Conservation (phyloP, 305 asterid genomes). For the Rubia peregrina region DNA sequence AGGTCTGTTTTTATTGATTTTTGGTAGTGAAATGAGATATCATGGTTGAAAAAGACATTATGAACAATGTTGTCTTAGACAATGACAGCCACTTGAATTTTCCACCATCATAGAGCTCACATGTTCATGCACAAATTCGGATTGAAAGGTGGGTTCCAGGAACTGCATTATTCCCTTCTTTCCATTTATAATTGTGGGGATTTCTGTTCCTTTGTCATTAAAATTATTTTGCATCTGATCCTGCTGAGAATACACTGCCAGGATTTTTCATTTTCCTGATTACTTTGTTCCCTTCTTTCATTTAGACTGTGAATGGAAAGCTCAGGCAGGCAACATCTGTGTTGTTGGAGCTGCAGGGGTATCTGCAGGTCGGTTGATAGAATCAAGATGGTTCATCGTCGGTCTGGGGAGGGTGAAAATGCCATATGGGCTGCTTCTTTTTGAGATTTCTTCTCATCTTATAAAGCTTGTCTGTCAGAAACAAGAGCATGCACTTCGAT, state of each 20-base stretch:
- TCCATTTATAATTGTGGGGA: conserved; percentile 2
- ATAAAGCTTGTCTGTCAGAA: conserved; percentile 11
- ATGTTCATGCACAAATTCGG: conserved; percentile 11
- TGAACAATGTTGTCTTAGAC: not conserved
- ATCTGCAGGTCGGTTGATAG: conserved; percentile 76
- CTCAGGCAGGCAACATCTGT: conserved; percentile 75
- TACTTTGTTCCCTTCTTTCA: not conserved
- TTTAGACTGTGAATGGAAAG: conserved; percentile 90
- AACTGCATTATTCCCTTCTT: conserved; percentile 9
- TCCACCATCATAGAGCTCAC: conserved; percentile 9
- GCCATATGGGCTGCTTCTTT: conserved; percentile 68
- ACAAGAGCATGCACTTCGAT: not conserved
- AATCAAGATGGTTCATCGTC: conserved; percentile 69
- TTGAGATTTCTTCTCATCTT: conserved; percentile 31
- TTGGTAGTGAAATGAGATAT: not conserved
- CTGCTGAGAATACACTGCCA: not conserved
- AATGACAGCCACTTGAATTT: conserved; percentile 11
- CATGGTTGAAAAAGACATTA: not conserved
- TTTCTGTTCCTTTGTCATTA: not conserved
- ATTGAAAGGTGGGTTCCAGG: conserved; percentile 16
- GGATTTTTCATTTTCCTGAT: not conserved
- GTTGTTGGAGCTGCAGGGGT: conserved; percentile 92
- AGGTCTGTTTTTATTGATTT: not conserved
- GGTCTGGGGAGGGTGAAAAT: conserved; percentile 75
- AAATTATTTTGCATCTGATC: not conserved